phyloP scores from a whole-genome alignment of 495 filamentous ascomycete genomes.

The Pseudoneurospora amorphoporcata region DNA sequence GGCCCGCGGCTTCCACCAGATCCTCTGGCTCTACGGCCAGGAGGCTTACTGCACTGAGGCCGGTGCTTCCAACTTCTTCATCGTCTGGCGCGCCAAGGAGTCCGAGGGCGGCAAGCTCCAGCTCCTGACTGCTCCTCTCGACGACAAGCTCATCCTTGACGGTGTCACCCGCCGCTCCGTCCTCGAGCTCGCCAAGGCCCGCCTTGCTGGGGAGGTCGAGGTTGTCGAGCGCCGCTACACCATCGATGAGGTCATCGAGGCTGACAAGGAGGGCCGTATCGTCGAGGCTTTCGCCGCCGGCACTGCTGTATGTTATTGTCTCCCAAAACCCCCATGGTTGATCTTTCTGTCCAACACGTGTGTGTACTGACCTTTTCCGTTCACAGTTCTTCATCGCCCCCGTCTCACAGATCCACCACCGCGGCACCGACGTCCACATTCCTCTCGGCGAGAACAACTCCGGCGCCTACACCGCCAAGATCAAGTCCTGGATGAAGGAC shows the following conservation, averaged over 20 bases:
- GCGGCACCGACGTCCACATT: slow-evolving; percentile 55
- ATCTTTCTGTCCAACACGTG: not conserved
- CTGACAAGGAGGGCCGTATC: slow-evolving; percentile 62
- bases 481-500: slow-evolving; percentile 69
- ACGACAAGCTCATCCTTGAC: slow-evolving; percentile 71
- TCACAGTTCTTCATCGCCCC: slow-evolving; percentile 68
- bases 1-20: slow-evolving; percentile 66
- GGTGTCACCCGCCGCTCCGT: slow-evolving; percentile 75
- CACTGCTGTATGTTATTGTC: slow-evolving; percentile 56
- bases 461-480: slow-evolving; percentile 51
- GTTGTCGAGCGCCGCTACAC: slow-evolving; percentile 71
- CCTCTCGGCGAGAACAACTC: slow-evolving; percentile 46
- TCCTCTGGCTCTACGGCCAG: slow-evolving; percentile 80
- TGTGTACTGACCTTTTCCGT: not conserved
- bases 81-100: slow-evolving; percentile 63
- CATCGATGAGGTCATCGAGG: slow-evolving; percentile 67
- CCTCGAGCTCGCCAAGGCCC: slow-evolving; percentile 57
- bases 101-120: slow-evolving; percentile 51
- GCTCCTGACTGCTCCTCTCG: slow-evolving; percentile 74
- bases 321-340: not conserved
- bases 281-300: slow-evolving; percentile 80
- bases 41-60: slow-evolving; percentile 76
- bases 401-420: slow-evolving; percentile 62
- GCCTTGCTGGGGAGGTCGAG: slow-evolving; percentile 51
- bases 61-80: slow-evolving; percentile 87